Base-by-base conservation (phyloP, 1,139 yeast genomes). In the Schwanniomyces etchellsii region DNA sequence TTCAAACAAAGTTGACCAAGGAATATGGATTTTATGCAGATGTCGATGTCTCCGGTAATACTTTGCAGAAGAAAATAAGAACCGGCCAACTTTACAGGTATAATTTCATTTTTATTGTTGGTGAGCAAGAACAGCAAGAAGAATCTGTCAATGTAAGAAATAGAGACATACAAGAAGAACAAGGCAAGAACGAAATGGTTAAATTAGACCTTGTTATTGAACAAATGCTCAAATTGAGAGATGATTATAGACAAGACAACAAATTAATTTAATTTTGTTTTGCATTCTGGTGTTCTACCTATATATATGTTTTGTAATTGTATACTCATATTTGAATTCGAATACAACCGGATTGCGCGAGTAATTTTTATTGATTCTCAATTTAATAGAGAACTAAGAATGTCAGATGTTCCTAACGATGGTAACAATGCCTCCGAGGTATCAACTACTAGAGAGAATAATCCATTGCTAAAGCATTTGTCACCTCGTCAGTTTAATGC, bases 31-130 rank as follows among this genome's bases (percentile, higher is more conserved):
- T 86, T 72, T 86, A 75, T 52, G 93, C 94, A 30, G 98, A 91
- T 54, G 94, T 78, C 32, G 98, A 91, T 57, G 66, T 85, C 38
- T 76, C 91, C 35, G 96, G 96, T 64, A 86, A 88, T 70, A 89
- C 97, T 35, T 72, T 91, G 58, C 95, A 85, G 56, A 88, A 86
- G 86, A 89, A 91, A 77, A 85, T 91, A 38, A 85, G 97, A 75
- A 83, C 77, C 46, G 97, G 96, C 49, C 96, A 89, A 71, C 53
- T 86, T 55, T 78, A 80, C 64, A 88, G 83, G 60, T 91, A 88
- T 67, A 91, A 89, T 69, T 91, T 86, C 64, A 81, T 89, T 50
- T 88, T 88, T 60, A 84, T 88, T 57, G 97, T 91, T 45, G 98
- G 98, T 60, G 96, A 85, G 52, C 88, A 84, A 50, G 98, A 91